Percentiles rank a stretch among this genome's conserved stretches.
Evolutionary conservation across 208 protist genomes (phyloP).

Genomic region (Angomonas ambiguus): DNA sequence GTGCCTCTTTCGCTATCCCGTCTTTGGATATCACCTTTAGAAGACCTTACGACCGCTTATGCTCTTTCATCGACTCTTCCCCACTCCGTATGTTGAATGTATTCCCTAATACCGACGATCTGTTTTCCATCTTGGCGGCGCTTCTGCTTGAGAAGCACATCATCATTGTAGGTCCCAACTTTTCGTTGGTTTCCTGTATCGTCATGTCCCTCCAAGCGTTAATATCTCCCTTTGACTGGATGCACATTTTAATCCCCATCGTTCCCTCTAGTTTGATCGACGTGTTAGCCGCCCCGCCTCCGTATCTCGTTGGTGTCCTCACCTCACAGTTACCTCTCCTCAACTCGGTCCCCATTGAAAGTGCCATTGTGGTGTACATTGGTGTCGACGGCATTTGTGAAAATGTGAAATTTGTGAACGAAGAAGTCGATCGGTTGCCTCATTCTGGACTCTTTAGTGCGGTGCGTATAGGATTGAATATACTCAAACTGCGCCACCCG

Average conservation of each 20-base stretch:
- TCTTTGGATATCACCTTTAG: constrained; percentile 36
- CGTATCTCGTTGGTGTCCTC: constrained; percentile 73
- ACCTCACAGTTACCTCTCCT: constrained; percentile 59
- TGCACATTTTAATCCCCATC: constrained; percentile 82
- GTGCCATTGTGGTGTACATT: constrained; percentile 50
- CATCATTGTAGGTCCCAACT: constrained; percentile 77
- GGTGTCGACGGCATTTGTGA: constrained; percentile 46
- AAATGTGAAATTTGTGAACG: constrained; percentile 50
- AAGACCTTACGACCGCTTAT: constrained; percentile 71
- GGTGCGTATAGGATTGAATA: constrained; percentile 52
- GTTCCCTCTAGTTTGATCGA: constrained; percentile 55
- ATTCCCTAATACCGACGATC: constrained; percentile 53
- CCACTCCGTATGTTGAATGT: constrained; percentile 56
- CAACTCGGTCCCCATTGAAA: constrained; percentile 37
- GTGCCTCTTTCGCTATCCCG: constrained; percentile 37
- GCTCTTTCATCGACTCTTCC: constrained; percentile 78
- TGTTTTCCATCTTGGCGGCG: constrained; percentile 65
- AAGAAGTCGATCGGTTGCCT: constrained; percentile 42
- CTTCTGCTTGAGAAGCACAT: constrained; percentile 74
- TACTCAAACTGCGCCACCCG: constrained; percentile 46
- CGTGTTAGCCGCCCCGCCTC: constrained; percentile 68
- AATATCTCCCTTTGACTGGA: constrained; percentile 80
- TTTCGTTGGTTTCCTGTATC: constrained; percentile 65
- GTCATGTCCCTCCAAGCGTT: constrained; percentile 80
- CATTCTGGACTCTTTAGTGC: constrained; percentile 62